Evolutionary conservation across 305 asterid species (phyloP).

Genomic region (Solanum hybrid): DNA sequence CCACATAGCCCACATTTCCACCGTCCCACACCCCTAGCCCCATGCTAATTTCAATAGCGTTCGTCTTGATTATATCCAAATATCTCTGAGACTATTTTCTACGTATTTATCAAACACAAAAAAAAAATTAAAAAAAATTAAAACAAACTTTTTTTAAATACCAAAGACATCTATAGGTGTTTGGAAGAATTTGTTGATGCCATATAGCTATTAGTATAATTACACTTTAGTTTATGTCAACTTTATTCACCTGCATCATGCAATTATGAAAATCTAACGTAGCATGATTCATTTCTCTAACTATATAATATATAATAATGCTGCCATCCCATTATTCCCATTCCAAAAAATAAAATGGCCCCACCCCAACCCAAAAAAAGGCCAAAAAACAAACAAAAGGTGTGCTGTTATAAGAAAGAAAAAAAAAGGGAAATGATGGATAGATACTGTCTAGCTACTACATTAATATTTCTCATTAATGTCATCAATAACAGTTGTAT

Average conservation of each 20-base stretch:
- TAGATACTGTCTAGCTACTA: neutral
- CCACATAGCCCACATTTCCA: too few relatives aligned
- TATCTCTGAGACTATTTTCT: too few relatives aligned
- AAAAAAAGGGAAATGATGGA: neutral
- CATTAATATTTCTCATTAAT: neutral
- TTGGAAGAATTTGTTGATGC: neutral
- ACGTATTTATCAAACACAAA: too few relatives aligned
- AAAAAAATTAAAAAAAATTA: too few relatives aligned
- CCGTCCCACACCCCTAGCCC: neutral
- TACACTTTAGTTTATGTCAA: neutral
- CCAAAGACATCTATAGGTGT: neutral
- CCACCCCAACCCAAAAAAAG: neutral
- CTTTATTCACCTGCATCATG: conserved; percentile 6
- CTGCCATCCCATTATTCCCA: neutral
- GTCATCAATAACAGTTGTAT: neutral
- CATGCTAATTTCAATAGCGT: neutral
- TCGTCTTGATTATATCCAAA: neutral
- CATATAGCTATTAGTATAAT: neutral
- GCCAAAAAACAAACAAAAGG: neutral
- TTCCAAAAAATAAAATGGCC: neutral
- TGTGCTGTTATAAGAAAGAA: neutral
- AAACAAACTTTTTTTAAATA: too few relatives aligned
- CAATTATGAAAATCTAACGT: neutral
- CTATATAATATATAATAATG: neutral
- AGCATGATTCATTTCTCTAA: neutral